These are phyloP conservation scores for Bremia lactucae DNA, from an alignment of 352 stramenopile species.

Conservation along the genomic window DNA sequence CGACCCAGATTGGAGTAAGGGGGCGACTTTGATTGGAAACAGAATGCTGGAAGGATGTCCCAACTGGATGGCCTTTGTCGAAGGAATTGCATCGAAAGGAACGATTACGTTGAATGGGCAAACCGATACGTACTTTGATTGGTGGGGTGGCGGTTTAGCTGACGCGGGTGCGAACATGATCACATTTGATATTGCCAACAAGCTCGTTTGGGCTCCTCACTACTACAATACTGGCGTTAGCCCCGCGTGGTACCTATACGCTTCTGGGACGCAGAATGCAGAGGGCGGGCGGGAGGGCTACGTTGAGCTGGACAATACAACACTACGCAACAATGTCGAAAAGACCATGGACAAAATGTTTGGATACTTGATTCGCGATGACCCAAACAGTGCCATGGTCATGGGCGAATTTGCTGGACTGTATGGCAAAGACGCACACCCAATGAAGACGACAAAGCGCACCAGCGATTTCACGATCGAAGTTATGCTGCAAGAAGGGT, in stretches of 20 bases:
- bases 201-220: constrained; percentile 62
- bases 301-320: constrained; percentile 44
- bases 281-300: constrained; percentile 22
- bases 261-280: constrained; percentile 21
- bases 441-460: constrained; percentile 43
- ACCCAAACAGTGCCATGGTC: constrained; percentile 42
- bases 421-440: constrained; percentile 46
- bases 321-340: constrained; percentile 42
- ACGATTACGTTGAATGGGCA: constrained; percentile 28
- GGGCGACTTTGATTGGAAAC: constrained; percentile 47
- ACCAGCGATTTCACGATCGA: constrained; percentile 61
- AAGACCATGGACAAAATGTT: constrained; percentile 66
- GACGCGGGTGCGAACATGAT: constrained; percentile 30
- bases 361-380: constrained; percentile 31
- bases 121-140: constrained; percentile 46
- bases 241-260: constrained; percentile 57
- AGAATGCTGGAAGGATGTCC: constrained; percentile 50
- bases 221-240: constrained; percentile 70
- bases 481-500: constrained; percentile 37
- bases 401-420: constrained; percentile 62
- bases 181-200: constrained; percentile 34
- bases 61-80: constrained; percentile 59
- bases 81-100: constrained; percentile 45
- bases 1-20: constrained; percentile 40
- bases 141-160: constrained; percentile 52